Base-by-base conservation (phyloP, 2,329 filamentous ascomycete genomes). In the Exophiala bonariae region DNA sequence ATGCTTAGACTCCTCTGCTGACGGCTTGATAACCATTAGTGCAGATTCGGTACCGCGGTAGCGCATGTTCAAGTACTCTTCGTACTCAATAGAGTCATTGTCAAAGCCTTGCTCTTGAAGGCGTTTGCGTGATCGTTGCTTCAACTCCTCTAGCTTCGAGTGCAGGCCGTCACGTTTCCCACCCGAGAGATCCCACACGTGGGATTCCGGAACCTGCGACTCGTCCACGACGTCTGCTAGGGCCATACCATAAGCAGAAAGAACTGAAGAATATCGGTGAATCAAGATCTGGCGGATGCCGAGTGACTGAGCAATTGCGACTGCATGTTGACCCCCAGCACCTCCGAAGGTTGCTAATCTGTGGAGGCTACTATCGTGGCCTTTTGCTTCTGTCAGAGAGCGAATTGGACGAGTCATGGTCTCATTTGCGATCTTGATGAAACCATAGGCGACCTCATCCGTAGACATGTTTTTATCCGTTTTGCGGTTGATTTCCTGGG, bases 191-290 rank as follows among this genome's bases (percentile, higher is more conserved):
- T 76, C 75, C 79, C 79, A 83, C 1, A 77, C 71, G 50, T 77
- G 79, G 0, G 78, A 82, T 56, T 82, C 80, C 3, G 71, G 71
- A 36, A 72, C 66, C 55, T 96, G 91, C 22, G 86, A 79, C 69
- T 96, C 91, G 55, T 96, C 89, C 0, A 96, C 91, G 0, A 96
- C 90, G 61, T 96, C 91, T 9, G 91, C 91, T 3, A 96, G 72
- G 0, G 90, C 89, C 85, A 96, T 92, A 11, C 91, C 91, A 57
- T 96, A 96, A 0, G 91, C 91, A 0, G 90, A 96, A 1, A 96
- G 75, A 1, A 96, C 89, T 0, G 90, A 96, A 0, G 90, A 95
- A 63, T 96, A 96, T 47, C 88, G 78, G 66, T 96, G 91, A 2
- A 96, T 79, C 8, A 96, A 75, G 26, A 95, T 93, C 63, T 95